Evolutionary conservation across 2,329 filamentous ascomycete genomes (phyloP), one percentile per base, ranked within the genome.

Genomic region (Hawksworthiomyces lignivorus): DNA sequence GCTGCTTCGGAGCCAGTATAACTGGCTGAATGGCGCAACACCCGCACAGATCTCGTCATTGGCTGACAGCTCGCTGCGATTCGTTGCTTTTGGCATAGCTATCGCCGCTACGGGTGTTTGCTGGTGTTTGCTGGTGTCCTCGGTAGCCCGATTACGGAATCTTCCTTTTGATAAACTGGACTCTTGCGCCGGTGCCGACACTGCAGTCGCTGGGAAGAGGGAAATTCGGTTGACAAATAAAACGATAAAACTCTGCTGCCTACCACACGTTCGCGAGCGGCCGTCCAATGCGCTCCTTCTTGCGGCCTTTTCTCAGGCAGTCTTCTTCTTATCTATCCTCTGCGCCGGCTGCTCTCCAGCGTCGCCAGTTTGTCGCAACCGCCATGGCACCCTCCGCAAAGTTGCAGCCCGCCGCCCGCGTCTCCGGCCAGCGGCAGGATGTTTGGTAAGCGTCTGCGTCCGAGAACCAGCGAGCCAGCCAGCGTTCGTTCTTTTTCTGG

Each of bases 351-450:
- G 28, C 18, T 11, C 19, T 8, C 15, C 26, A 17, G 8, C 32
- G 19, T n/a, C 43, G 43, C 17, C 11, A 15, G 4, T 38, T 36
- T 22, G 24, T 33, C 5, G 32, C 41, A 18, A 21, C 38, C 20
- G 42, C 42, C 43, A 36, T 28, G 39, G 43, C 43, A 6, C 30
- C 40, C 24, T 41, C 41, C 19, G 34, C n/a, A 10, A 64, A 64
- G 53, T 54, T 65, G 27, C 58, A 62, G 54, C 62, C 62, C 30
- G 62, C 62, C 7, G 62, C 62, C 21, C 53, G 62, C 26, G 62
- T 65, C 33, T 56, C 60, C 10, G 58, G 60, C n/a, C 57, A 60
- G 46, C 52, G 59, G 43, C 62, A 64, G 35, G 60, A 65, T 61
- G 62, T 65, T 12, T 65, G 62, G 62, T 63, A 42, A 57, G 60